Conservation (phyloP, 192 early-diverging fungal genomes). For the Irineochytrium annulatum region DNA sequence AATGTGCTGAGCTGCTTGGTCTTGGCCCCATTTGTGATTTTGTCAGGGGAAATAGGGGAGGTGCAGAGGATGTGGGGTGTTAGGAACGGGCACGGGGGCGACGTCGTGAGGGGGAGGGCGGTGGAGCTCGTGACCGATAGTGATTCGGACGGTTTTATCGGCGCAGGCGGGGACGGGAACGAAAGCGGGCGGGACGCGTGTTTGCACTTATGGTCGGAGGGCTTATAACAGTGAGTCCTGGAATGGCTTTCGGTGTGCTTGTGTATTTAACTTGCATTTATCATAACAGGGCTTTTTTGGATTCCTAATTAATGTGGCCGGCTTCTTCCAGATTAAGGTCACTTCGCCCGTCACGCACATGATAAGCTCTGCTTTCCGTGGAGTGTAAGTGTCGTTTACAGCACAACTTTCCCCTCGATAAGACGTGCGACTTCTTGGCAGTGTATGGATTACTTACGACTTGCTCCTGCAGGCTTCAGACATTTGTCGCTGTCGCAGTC, state of each 20-base stretch:
- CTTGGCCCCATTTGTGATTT: conserved; percentile 44
- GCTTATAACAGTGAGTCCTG: conserved; percentile 12
- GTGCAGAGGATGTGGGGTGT: neutral
- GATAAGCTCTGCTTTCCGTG: conserved; percentile 55
- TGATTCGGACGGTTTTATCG: neutral
- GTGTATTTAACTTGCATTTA: neutral
- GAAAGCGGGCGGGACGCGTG: no score
- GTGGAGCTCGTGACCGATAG: neutral
- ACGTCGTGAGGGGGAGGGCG: neutral
- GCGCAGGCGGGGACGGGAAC: no score
- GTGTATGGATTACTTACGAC: neutral
- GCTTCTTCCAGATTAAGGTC: conserved; percentile 61
- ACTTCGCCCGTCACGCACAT: conserved; percentile 59
- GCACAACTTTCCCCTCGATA: neutral
- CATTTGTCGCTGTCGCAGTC: conserved; percentile 13
- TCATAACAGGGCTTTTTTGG: conserved; percentile 46
- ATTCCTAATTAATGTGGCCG: conserved; percentile 58
- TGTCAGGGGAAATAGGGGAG: conserved; percentile 37
- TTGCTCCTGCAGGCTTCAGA: conserved; percentile 10
- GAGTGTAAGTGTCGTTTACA: conserved; percentile 47
- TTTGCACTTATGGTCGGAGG: conserved; percentile 17
- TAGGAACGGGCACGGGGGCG: neutral
- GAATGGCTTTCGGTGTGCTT: neutral
- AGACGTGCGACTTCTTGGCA: neutral
- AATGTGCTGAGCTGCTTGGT: conserved; percentile 43